Evolutionary conservation across 2,329 filamentous ascomycete genomes (phyloP).

Genomic region (Sphaerulina musiva): DNA sequence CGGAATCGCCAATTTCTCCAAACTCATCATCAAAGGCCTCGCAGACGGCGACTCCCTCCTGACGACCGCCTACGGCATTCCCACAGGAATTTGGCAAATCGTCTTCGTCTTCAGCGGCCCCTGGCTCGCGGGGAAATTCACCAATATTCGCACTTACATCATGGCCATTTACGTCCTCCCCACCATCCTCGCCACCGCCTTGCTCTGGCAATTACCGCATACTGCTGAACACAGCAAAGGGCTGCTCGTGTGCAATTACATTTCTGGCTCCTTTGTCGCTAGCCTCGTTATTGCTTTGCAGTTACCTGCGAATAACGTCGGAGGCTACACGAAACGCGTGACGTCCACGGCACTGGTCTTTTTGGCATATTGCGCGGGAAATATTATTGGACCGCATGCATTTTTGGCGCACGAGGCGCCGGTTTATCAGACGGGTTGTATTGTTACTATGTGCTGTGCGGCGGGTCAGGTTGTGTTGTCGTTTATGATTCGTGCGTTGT

Average conservation of each 20-base stretch:
- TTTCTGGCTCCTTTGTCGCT: conserved; percentile 45
- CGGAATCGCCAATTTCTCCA: conserved; percentile 51
- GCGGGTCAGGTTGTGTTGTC: conserved; percentile 39
- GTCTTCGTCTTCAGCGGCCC: conserved; percentile 50
- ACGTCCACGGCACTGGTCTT: conserved; percentile 45
- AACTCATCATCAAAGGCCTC: conserved; percentile 50
- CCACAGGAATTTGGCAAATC: conserved; percentile 49
- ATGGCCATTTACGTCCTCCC: conserved; percentile 50
- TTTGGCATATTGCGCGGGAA: conserved; percentile 41
- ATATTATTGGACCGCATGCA: conserved; percentile 44
- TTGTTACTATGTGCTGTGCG: conserved; percentile 45
- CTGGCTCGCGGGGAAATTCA: conserved; percentile 47
- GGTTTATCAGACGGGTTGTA: conserved; percentile 48
- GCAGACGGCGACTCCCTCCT: conserved; percentile 38
- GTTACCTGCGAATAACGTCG: conserved; percentile 46
- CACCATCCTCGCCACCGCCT: conserved; percentile 44
- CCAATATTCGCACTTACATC: conserved; percentile 47
- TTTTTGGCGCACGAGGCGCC: conserved; percentile 44
- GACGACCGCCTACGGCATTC: conserved; percentile 51
- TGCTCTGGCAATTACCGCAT: conserved; percentile 47
- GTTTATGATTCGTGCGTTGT: conserved; percentile 33
- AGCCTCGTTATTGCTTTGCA: conserved; percentile 50
- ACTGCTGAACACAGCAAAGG: conserved; percentile 38
- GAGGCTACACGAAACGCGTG: conserved; percentile 45
- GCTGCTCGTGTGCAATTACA: conserved; percentile 49